These are phyloP conservation scores for Lentinula sp. DNA, from an alignment of 768 basidiomycete species.

Conservation along the genomic window DNA sequence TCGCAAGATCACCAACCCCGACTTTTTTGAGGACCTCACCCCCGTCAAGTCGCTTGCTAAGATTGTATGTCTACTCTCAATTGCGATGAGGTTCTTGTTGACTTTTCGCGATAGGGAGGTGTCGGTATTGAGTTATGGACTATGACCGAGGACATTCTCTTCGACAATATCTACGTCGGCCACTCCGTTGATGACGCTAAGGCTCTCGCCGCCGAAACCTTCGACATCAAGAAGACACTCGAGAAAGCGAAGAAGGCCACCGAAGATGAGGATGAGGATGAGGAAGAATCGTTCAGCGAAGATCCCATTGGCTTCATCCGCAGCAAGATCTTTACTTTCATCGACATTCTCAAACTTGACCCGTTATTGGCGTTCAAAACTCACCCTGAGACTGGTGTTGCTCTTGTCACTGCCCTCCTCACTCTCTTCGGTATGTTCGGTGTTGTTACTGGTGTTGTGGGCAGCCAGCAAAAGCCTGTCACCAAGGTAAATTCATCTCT, in stretches of 20 bases:
- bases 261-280: slow-evolving; percentile 42
- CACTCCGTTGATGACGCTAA: slow-evolving; percentile 86
- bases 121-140: slow-evolving; percentile 99
- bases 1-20: slow-evolving; percentile 85
- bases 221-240: slow-evolving; percentile 80
- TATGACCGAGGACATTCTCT: slow-evolving; percentile 94
- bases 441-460: slow-evolving; percentile 72
- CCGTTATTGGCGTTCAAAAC: slow-evolving; percentile 80
- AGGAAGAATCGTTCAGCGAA: slow-evolving; percentile 49
- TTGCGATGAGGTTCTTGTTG: not conserved
- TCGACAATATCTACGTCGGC: slow-evolving; percentile 92
- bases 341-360: slow-evolving; percentile 69
- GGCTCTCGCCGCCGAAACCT: slow-evolving; percentile 80
- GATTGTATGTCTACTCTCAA: slow-evolving; percentile 50
- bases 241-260: slow-evolving; percentile 63
- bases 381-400: slow-evolving; percentile 83
- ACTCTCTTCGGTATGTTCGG: slow-evolving; percentile 85
- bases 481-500: slow-evolving; percentile 46
- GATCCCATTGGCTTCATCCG: slow-evolving; percentile 82
- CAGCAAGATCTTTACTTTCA: slow-evolving; percentile 70
- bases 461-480: slow-evolving; percentile 60
- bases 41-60: slow-evolving; percentile 81
- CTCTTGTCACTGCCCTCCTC: slow-evolving; percentile 65
- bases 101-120: slow-evolving; percentile 52
- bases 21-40: slow-evolving; percentile 81